phyloP scores from a whole-genome alignment of 371 early-diverging fungal species.

The Phascolomyces articulosus region DNA sequence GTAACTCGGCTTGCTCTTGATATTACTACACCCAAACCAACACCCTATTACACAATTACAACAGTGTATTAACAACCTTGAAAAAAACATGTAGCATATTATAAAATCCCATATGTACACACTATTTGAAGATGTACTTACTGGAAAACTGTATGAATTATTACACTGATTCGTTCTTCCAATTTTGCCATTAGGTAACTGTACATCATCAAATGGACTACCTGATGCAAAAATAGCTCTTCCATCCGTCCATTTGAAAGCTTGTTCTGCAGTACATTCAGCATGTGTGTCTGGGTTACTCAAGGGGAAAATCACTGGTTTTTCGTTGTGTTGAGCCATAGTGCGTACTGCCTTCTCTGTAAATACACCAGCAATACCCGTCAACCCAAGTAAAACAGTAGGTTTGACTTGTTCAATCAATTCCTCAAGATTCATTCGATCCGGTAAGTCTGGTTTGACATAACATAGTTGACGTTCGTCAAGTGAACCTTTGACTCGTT shows the following conservation, averaged over 20 bases:
- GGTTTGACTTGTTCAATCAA: slow-evolving; percentile 65
- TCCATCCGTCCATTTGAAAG: slow-evolving; percentile 65
- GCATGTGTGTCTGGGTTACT: slow-evolving; percentile 68
- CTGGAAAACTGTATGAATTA: slow-evolving; percentile 65
- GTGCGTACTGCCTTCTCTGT: slow-evolving; percentile 57
- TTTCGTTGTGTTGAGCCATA: slow-evolving; percentile 63
- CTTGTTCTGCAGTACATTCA: slow-evolving; percentile 69
- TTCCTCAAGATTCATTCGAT: slow-evolving; percentile 55
- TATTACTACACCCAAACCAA: slow-evolving; percentile 62
- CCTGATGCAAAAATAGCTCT: slow-evolving; percentile 69
- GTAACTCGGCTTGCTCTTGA: slow-evolving; percentile 60
- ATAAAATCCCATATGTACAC: too few relatives aligned
- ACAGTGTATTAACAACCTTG: too few relatives aligned
- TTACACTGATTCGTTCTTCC: slow-evolving; percentile 68
- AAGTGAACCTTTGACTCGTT: slow-evolving; percentile 18
- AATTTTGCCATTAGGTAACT: slow-evolving; percentile 44
- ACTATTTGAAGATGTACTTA: too few relatives aligned
- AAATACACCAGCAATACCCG: slow-evolving; percentile 62
- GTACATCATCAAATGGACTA: slow-evolving; percentile 58
- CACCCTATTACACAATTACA: slow-evolving; percentile 33
- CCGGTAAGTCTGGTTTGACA: slow-evolving; percentile 56
- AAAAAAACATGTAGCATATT: too few relatives aligned
- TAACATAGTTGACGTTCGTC: slow-evolving; percentile 60
- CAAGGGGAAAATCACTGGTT: slow-evolving; percentile 67
- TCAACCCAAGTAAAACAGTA: slow-evolving; percentile 65